Conservation (phyloP, 2,329 filamentous ascomycete species). For the Hypoxylon sp. region DNA sequence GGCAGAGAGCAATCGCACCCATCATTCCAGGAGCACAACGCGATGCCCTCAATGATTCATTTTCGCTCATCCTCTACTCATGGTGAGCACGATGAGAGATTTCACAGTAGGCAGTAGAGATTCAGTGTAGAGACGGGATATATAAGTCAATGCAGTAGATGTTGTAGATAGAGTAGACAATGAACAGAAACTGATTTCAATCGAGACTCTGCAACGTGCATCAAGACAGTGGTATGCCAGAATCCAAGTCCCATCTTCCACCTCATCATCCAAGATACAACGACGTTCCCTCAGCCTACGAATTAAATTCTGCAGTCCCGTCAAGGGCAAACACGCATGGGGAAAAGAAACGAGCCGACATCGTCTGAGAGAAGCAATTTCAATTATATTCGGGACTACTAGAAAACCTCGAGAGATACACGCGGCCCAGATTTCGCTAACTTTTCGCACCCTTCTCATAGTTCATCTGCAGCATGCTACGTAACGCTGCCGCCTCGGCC, state of each 20-base stretch:
- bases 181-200: conserved; percentile 7
- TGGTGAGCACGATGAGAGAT: conserved; percentile 12
- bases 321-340: conserved; percentile 32
- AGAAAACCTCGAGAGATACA: conserved; percentile 34
- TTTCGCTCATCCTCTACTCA: conserved; percentile 29
- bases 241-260: conserved; percentile 4
- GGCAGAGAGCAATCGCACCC: neutral
- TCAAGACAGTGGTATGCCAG: conserved; percentile 27
- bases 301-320: conserved; percentile 39
- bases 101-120: neutral
- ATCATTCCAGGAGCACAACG: neutral
- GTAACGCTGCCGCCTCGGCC: conserved; percentile 72
- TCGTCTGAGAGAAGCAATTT: conserved; percentile 48
- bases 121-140: conserved; percentile 7
- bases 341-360: conserved; percentile 51
- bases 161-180: conserved; percentile 17
- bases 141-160: conserved; percentile 11
- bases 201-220: neutral
- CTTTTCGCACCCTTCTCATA: conserved; percentile 45
- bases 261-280: conserved; percentile 45
- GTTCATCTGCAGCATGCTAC: conserved; percentile 60
- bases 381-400: conserved; percentile 36
- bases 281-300: conserved; percentile 50
- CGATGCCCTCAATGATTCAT: conserved; percentile 30
- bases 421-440: conserved; percentile 37